Evolutionary conservation across 164 flowering plant genomes (phyloP).

Genomic region (Malania oleifera): DNA sequence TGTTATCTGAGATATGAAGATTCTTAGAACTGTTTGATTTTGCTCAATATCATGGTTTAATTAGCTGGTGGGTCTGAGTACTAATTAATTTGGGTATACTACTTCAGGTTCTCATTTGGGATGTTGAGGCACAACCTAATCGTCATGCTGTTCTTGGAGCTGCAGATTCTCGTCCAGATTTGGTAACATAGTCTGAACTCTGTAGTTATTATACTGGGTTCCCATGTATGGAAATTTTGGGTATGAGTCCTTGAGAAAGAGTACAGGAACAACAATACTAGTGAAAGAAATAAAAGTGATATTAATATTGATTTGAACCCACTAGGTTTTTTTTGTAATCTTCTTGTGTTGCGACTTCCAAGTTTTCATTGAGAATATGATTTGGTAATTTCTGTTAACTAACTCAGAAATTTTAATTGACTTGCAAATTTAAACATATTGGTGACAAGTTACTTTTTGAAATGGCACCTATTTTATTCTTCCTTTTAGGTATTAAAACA

Average conservation of each 20-base stretch:
- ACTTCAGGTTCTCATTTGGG: conserved; percentile 89
- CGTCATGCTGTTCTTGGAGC: conserved; percentile 92
- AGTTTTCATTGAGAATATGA: neutral
- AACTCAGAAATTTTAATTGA: too few relatives aligned
- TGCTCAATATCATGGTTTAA: neutral
- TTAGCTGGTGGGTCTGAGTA: neutral
- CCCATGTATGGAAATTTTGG: neutral
- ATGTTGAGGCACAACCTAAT: conserved; percentile 87
- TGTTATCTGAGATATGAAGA: neutral
- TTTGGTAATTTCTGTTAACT: neutral
- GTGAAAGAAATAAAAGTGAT: too few relatives aligned
- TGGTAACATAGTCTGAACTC: conserved; percentile 32
- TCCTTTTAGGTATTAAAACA: neutral
- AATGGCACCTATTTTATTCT: neutral
- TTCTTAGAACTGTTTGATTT: neutral
- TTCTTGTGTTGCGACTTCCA: neutral
- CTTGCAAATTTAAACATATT: neutral
- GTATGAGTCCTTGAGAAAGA: neutral
- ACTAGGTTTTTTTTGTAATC: too few relatives aligned
- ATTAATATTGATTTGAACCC: neutral
- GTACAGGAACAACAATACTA: too few relatives aligned
- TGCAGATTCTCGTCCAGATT: conserved; percentile 78
- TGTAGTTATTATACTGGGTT: neutral
- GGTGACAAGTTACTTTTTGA: neutral
- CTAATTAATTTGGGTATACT: conserved; percentile 1